Base-by-base conservation (phyloP, 1,284 basidiomycete species). In the Ustilago bromivora region DNA sequence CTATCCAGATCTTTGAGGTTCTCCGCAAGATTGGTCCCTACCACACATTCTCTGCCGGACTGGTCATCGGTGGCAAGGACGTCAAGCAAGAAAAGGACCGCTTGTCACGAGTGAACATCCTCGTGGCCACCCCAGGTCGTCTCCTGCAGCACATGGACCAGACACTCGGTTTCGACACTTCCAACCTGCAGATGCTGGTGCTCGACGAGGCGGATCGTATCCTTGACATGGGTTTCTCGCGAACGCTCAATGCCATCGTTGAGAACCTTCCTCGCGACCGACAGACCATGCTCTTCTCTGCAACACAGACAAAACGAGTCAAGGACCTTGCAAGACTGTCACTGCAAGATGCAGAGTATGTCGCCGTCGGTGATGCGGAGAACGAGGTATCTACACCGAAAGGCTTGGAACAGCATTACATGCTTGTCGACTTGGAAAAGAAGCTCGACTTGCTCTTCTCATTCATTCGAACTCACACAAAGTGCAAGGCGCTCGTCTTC, bases 111-210 rank as follows among this genome's bases (percentile, higher is more conserved):
- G 98, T 99, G 95, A 99, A 99, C 85, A 97, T 99, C 69, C 90
- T 99, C 32, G 94, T 99, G 23, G 96, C 96, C 2, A 98, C 97
- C 2, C 96, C 96, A 0, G 97, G 96, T 17, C 90, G 97, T 61
- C 88, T 99, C 35, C 88, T 99, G 61, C 97, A 99, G 85, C 97
- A 99, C 87, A 93, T 99, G 92, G 97, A 99, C 85, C 95, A 98
- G 87, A 98, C 97, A 0, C 91, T 95, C 57, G 95, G 95, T 1
- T 98, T 99, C 81, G 95, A 96, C 71, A 91, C 92, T 41, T 92
- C 93, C 76, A 94, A 95, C 81, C 87, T 99, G 32, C 95, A 98
- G 86, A 86, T 97, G 23, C 90, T 99, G n/a, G 95, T 98, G 2
- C 91, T 99, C 19, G 96, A 99, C 84, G 96, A 99, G 89, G 96